Evolutionary conservation across 169 alveolate genomes (phyloP), one percentile per base, ranked within the genome.

Genomic region (Cryptosporidium tyzzeri): DNA sequence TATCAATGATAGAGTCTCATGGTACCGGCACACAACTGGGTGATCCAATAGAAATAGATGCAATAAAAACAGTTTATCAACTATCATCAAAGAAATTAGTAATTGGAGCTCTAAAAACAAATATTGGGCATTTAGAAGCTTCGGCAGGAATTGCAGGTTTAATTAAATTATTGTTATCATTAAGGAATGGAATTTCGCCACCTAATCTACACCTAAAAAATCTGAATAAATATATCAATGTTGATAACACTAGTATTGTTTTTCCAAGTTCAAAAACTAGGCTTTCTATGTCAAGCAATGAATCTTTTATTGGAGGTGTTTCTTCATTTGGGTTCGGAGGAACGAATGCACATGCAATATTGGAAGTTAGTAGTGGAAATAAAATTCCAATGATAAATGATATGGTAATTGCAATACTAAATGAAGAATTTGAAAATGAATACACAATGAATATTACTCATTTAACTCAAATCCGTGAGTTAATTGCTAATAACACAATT

Each of bases 131-230:
- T 33, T 55, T 93, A 69, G 93, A 92, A 58, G 94, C 93, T 10
- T 68, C 94, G n/a, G 94, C 94, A 41, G 94, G 94, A 33, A 91
- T 91, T 68, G 93, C 94, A 31, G 93, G 91, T 9, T 86, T 92
- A 31, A 86, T 91, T 26, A 92, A 92, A 89, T 91, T 55, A 51
- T 75, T 93, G 45, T 86, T 92, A 39, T 91, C 92, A 61, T 70
- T 92, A 35, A 86, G 86, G 18, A 67, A 85, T 16, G 93, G 93
- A 44, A 85, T 73, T 65, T 48, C 91, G 29, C 94, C 94, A 8
- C 91, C 92, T 3, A 92, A 92, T 58, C 85, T 92, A 4, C 94
- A 92, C 69, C 85, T 92, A 26, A 85, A 92, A 70, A 70, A 85
- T 51, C 65, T 92, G 14, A 92, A 92, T 31, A 85, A 91, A 3